phyloP scores from a whole-genome alignment of 2,329 filamentous ascomycete species.

The Hymenoscyphus repandus region DNA sequence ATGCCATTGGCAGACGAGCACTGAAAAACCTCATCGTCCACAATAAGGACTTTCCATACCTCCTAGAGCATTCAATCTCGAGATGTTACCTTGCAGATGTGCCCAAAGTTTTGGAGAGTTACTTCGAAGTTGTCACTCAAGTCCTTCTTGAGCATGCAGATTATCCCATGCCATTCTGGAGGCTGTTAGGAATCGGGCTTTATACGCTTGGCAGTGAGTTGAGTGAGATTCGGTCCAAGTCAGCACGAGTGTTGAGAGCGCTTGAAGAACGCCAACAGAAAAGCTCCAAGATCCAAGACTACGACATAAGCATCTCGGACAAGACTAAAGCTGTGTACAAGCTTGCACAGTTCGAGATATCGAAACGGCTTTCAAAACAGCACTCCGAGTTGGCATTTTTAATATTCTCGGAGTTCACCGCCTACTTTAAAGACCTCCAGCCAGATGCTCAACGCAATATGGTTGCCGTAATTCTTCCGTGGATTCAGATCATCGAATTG shows the following conservation, averaged over 20 bases:
- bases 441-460: constrained; percentile 85
- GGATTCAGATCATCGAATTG: constrained; percentile 91
- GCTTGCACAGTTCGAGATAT: constrained; percentile 93
- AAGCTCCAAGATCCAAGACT: constrained; percentile 89
- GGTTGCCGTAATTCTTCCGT: constrained; percentile 88
- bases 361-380: constrained; percentile 80
- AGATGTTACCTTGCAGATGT: constrained; percentile 82
- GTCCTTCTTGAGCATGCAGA: constrained; percentile 80
- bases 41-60: constrained; percentile 79
- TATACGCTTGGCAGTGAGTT: constrained; percentile 92
- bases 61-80: constrained; percentile 85
- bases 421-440: constrained; percentile 84
- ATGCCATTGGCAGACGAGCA: constrained; percentile 81
- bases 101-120: constrained; percentile 84
- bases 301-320: constrained; percentile 97
- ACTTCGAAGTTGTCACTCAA: constrained; percentile 87
- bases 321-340: constrained; percentile 99
- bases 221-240: constrained; percentile 83
- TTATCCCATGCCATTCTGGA: constrained; percentile 85
- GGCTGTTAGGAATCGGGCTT: constrained; percentile 77
- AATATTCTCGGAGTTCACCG: constrained; percentile 91
- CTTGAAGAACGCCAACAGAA: constrained; percentile 79
- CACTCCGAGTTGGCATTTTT: constrained; percentile 87
- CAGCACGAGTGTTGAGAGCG: constrained; percentile 71
- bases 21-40: constrained; percentile 85